Evolutionary conservation across 257 asterid species (phyloP), one percentile per base, ranked within the genome.

Genomic region (Pogostemon cablin): DNA sequence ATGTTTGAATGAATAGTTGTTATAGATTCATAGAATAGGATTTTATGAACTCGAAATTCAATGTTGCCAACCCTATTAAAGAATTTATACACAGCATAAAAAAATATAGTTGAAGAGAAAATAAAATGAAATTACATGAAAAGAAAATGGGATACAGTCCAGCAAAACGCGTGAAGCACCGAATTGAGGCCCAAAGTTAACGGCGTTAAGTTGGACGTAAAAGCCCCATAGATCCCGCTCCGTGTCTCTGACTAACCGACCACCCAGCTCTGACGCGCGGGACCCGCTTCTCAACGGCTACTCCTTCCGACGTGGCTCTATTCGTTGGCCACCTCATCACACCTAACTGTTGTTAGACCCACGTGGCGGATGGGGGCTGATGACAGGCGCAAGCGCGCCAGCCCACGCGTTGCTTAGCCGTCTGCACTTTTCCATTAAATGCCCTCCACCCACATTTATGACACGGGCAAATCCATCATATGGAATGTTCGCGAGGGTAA

Each of bases 231-330:
- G 72, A 70, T 78, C 69, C 68, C 60, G 78, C 69, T 72, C 63
- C 68, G 42, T 50, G 72, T 78, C 79, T 4, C 65, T 54, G 68
- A 68, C 75, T 61, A 42, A 68, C 69, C 7, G 59, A 67, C 73
- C 72, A 72, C 67, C 74, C 62, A 3, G 11, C 4, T 47, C 63
- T 68, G 72, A 2, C 65, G 0, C 5, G 38, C 15, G 62, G 84
- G 85, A 0, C 76, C 80, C 81, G 11, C 56, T 9, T 25, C 58
- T 39, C 78, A 80, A 82, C 83, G 86, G 86, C 88, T 85, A 81
- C 73, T 76, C 65, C 9, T 12, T 53, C 81, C 76, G 73, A 81
- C 81, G 74, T 81, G 85, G 79, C 79, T 8, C 20, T 50, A 68
- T 4, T 50, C 54, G 53, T 5, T 62, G 47, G 63, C 72, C 72